These are phyloP conservation scores for Zea mays DNA, from an alignment of 176 grass and related monocot species.

Conservation along the genomic window DNA sequence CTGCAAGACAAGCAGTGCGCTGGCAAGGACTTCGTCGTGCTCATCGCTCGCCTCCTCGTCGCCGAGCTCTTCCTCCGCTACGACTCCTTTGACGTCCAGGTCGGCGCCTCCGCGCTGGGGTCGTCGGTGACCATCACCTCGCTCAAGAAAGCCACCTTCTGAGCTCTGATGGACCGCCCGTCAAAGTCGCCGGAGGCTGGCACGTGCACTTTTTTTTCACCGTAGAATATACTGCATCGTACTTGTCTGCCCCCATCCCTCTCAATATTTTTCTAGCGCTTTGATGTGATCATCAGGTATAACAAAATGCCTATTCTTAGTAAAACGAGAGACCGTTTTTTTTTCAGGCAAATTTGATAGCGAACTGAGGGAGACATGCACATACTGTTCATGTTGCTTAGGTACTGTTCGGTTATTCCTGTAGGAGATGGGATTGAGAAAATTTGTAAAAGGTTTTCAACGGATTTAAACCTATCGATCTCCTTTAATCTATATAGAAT, in stretches of 20 bases:
- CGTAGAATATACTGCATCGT: too few relatives aligned
- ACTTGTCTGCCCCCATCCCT: neutral
- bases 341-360: neutral
- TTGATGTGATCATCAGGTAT: neutral
- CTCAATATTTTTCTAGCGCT: neutral
- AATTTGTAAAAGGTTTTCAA: too few relatives aligned
- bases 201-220: neutral
- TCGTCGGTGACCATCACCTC: conserved; percentile 88
- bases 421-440: too few relatives aligned
- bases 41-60: conserved; percentile 88
- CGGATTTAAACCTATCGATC: too few relatives aligned
- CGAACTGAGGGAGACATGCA: neutral
- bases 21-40: conserved; percentile 93
- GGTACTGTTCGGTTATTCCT: too few relatives aligned
- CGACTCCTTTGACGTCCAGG: conserved; percentile 92
- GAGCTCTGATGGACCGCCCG: neutral
- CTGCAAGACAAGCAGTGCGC: conserved; percentile 95
- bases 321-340: conserved; percentile 15
- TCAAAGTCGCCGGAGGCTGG: neutral
- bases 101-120: conserved; percentile 67
- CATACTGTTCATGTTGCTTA: conserved; percentile 9
- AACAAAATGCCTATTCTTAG: conserved; percentile 19
- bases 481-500: too few relatives aligned
- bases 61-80: conserved; percentile 88
- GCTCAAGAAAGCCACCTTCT: conserved; percentile 91